Evolutionary conservation across 1,284 basidiomycete genomes (phyloP).

Genomic region (Malassezia caprae): DNA sequence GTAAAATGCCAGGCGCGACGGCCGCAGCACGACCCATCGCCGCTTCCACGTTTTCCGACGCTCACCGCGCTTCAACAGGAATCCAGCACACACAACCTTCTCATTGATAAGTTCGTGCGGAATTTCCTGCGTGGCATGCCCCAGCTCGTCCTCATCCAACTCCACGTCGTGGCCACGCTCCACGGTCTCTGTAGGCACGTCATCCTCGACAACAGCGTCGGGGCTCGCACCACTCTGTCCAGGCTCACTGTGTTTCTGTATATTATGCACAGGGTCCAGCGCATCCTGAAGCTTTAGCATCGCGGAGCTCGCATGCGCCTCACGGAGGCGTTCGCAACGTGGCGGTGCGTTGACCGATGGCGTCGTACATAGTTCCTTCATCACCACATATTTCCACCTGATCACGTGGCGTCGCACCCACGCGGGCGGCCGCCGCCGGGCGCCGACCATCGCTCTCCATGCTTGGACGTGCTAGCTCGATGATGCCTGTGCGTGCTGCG

Average conservation of each 20-base stretch:
- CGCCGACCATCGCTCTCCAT: neutral
- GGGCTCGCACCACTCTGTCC: neutral
- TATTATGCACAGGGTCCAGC: neutral
- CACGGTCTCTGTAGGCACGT: neutral
- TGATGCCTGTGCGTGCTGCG: conserved; percentile 1
- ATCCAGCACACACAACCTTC: conserved; percentile 75
- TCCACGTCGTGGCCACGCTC: conserved; percentile 13
- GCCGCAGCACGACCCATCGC: conserved; percentile 90
- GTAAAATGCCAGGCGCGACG: conserved; percentile 88
- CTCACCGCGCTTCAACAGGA: conserved; percentile 90
- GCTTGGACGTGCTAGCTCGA: conserved; percentile 7
- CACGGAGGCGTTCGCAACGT: neutral
- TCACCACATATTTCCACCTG: neutral
- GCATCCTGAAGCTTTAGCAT: neutral
- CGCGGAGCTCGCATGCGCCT: neutral
- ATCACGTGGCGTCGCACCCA: neutral
- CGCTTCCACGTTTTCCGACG: conserved; percentile 98
- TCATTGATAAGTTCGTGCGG: conserved; percentile 53
- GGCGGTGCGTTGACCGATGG: neutral
- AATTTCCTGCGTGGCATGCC: conserved; percentile 54
- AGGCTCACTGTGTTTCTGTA: neutral
- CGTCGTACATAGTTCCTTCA: neutral
- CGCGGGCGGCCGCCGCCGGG: neutral
- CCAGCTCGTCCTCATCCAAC: conserved; percentile 65
- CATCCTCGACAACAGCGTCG: neutral